A percentile compares a stretch with the other conserved stretches of the same genome.
These are phyloP conservation scores for Petrea volubilis DNA, from an alignment of 257 asterid genomes.

Conservation along the genomic window DNA sequence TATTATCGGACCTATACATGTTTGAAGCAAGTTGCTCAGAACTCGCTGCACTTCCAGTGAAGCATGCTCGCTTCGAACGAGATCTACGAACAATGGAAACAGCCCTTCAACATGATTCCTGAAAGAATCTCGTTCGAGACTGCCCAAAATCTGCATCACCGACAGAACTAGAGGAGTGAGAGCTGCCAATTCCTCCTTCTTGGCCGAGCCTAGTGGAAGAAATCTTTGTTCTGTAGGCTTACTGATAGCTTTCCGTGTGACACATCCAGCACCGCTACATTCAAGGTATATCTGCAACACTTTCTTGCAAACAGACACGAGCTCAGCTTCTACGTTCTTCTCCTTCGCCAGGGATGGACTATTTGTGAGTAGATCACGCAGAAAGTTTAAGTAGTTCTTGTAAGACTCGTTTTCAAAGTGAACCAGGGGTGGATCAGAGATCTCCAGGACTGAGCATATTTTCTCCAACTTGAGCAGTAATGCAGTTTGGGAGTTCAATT, in stretches of 20 bases:
- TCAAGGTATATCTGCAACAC: constrained; percentile 69
- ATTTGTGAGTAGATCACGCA: constrained; percentile 60
- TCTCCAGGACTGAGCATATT: constrained; percentile 68
- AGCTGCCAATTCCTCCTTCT: constrained; percentile 92
- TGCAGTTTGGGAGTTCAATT: constrained; percentile 54
- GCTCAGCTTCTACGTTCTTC: constrained; percentile 62
- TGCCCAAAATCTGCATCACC: constrained; percentile 63
- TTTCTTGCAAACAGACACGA: constrained; percentile 69
- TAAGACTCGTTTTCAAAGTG: constrained; percentile 89
- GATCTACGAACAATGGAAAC: constrained; percentile 76
- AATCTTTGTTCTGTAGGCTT: constrained; percentile 46
- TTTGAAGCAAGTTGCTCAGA: constrained; percentile 65
- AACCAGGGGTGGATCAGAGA: constrained; percentile 86
- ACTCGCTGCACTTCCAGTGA: constrained; percentile 79
- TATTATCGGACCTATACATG: constrained; percentile 73
- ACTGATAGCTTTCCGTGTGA: constrained; percentile 26
- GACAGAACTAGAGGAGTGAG: constrained; percentile 68
- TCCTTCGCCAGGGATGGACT: constrained; percentile 50
- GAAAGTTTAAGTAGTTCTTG: constrained; percentile 62
- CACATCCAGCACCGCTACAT: constrained; percentile 56
- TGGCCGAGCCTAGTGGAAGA: constrained; percentile 85
- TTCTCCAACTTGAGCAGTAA: constrained; percentile 66
- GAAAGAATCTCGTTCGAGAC: constrained; percentile 55
- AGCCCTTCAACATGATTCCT: constrained; percentile 53
- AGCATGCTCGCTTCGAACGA: constrained; percentile 91